Percentiles rank a stretch among this genome's conserved stretches.
These are phyloP conservation scores for Pseudogymnoascus destructans DNA, from an alignment of 2,329 filamentous ascomycete species.

Conservation along the genomic window DNA sequence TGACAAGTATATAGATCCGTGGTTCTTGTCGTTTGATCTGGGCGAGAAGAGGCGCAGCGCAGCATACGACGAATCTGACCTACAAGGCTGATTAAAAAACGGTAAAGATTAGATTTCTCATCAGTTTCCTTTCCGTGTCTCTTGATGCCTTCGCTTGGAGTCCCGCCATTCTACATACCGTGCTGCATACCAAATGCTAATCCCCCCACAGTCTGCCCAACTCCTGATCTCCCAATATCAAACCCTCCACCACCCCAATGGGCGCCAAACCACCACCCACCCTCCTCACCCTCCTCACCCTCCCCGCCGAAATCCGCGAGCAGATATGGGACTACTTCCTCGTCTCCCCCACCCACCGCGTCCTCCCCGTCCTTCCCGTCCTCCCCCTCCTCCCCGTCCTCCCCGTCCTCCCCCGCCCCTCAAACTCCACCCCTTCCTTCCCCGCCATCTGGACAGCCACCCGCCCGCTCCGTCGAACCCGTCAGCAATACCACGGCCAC, in stretches of 20 bases:
- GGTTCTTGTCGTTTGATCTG: too few species aligned
- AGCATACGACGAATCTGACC: too few species aligned
- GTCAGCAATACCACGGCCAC: too few species aligned
- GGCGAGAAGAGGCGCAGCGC: too few species aligned
- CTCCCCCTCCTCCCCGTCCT: background rate
- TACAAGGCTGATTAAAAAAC: too few species aligned
- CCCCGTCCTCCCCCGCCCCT: background rate
- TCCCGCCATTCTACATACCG: too few species aligned
- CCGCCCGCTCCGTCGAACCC: too few species aligned
- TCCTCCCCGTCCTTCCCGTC: background rate
- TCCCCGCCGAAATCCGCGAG: constrained; percentile 13
- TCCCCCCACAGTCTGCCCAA: background rate
- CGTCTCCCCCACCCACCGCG: background rate
- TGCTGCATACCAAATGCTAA: background rate
- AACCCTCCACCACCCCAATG: background rate
- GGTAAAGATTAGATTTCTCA: too few species aligned
- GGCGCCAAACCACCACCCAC: background rate
- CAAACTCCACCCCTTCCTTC: too few species aligned
- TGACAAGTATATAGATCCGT: too few species aligned
- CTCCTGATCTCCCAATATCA: background rate
- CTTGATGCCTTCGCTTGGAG: background rate
- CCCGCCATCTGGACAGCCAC: too few species aligned
- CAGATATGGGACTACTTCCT: constrained; percentile 11
- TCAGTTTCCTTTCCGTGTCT: too few species aligned
- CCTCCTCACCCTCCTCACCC: constrained; percentile 11